phyloP scores from a whole-genome alignment of 306 rosid species.

The Sphenostylis stenocarpa region DNA sequence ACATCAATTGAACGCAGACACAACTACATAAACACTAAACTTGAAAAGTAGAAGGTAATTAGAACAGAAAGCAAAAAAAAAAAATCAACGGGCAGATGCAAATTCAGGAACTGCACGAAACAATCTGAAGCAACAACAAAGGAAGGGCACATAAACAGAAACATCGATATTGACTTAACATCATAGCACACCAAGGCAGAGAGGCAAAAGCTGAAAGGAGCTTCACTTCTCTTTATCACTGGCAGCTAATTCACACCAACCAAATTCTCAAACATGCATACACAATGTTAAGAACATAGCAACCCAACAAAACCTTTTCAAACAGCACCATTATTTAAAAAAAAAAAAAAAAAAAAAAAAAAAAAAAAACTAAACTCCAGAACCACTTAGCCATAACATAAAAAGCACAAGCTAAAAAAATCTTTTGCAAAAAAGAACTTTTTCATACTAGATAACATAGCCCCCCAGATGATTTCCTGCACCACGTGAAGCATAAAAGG shows the following conservation, averaged over 20 bases:
- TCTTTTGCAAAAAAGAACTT: background rate
- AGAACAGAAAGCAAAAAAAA: background rate
- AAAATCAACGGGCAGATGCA: constrained; percentile 10
- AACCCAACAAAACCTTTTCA: background rate
- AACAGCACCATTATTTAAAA: too few relatives aligned
- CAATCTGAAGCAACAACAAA: constrained; percentile 1
- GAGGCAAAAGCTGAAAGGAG: background rate
- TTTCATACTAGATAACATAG: background rate
- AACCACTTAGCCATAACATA: constrained; percentile 12
- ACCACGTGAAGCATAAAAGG: background rate
- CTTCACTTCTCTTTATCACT: background rate
- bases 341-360: too few relatives aligned
- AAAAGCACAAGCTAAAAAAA: background rate
- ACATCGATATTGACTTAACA: background rate
- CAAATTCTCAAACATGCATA: background rate
- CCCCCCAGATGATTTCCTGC: background rate
- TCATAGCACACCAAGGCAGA: background rate
- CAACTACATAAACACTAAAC: background rate
- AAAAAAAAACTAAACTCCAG: too few relatives aligned
- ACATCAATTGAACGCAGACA: background rate
- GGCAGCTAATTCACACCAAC: background rate
- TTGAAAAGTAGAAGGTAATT: background rate
- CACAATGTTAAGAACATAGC: background rate
- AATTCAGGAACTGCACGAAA: background rate
- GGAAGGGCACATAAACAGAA: background rate